A percentile compares a stretch with the other conserved stretches of the same genome.
Conservation (phyloP, 352 stramenopile genomes). For the Saprolegnia parasitica region DNA sequence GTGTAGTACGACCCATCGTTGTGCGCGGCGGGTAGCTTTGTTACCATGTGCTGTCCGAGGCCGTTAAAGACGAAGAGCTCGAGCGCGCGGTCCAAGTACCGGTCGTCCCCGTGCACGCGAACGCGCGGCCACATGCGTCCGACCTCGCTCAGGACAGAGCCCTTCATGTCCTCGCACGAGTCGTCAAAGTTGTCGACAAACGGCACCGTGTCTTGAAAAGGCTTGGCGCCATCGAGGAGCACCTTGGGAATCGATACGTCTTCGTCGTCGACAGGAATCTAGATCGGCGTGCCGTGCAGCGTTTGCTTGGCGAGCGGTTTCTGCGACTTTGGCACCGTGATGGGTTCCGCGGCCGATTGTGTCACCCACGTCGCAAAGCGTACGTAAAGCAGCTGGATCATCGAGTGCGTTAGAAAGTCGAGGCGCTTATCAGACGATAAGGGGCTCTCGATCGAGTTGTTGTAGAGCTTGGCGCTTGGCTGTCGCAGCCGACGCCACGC, state of each 20-base stretch:
- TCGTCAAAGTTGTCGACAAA: conserved; percentile 22
- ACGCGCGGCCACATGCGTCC: conserved; percentile 21
- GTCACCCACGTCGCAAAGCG: not conserved
- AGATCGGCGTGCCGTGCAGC: not conserved
- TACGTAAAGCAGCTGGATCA: conserved; percentile 18
- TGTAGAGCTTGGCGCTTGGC: not conserved
- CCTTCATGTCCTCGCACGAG: conserved; percentile 17
- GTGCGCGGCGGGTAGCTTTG: conserved; percentile 15
- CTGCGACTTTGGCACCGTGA: conserved; percentile 13
- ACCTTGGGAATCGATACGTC: conserved; percentile 8
- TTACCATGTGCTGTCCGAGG: conserved; percentile 9
- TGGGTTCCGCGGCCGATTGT: not conserved
- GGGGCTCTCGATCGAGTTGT: not conserved
- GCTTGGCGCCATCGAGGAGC: not conserved
- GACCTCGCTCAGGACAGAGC: conserved; percentile 23
- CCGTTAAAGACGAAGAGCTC: conserved; percentile 19
- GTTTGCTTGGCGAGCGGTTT: conserved; percentile 2
- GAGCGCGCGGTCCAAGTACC: conserved; percentile 18
- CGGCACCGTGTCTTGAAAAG: conserved; percentile 5
- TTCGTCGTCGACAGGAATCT: conserved; percentile 21
- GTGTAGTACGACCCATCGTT: conserved; percentile 19
- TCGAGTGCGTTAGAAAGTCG: conserved; percentile 14
- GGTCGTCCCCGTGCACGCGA: conserved; percentile 18
- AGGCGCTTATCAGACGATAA: conserved; percentile 16
- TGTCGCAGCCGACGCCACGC: not conserved